phyloP scores from a whole-genome alignment of 192 early-diverging fungal species.

The Podila epicladia region DNA sequence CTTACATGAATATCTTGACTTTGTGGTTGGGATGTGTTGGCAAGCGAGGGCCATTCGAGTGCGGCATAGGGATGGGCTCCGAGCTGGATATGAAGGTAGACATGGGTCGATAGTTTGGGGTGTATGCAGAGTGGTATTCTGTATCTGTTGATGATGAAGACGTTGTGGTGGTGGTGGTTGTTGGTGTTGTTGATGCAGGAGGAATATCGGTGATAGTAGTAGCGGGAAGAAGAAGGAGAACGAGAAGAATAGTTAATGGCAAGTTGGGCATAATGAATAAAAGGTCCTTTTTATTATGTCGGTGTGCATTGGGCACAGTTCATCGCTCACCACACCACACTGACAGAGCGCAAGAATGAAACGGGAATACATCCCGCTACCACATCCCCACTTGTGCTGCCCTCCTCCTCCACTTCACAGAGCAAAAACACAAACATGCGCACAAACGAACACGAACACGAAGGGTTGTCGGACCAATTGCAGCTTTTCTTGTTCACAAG shows the following conservation, averaged over 20 bases:
- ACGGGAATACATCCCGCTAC: too few species aligned
- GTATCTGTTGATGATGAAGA: background rate
- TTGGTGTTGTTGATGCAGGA: background rate
- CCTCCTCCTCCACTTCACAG: too few species aligned
- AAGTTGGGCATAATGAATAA: background rate
- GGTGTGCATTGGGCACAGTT: background rate
- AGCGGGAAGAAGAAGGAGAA: background rate
- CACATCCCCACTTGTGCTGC: too few species aligned
- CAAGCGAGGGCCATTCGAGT: background rate
- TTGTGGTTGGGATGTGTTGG: constrained; percentile 32
- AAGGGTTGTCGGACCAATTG: too few species aligned
- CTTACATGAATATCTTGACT: constrained; percentile 49
- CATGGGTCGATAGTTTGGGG: background rate
- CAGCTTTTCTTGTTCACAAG: background rate
- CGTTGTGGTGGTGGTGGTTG: background rate
- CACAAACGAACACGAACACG: too few species aligned
- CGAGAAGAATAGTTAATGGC: background rate
- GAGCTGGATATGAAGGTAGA: background rate
- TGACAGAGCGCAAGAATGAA: too few species aligned
- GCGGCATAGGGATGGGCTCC: background rate
- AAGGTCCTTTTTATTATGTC: too few species aligned
- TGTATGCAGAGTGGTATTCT: background rate
- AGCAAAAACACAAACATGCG: too few species aligned
- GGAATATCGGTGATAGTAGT: background rate
- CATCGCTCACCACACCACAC: too few species aligned